These are phyloP conservation scores for Neobulgaria alba DNA, from an alignment of 2,329 filamentous ascomycete species.

Conservation along the genomic window DNA sequence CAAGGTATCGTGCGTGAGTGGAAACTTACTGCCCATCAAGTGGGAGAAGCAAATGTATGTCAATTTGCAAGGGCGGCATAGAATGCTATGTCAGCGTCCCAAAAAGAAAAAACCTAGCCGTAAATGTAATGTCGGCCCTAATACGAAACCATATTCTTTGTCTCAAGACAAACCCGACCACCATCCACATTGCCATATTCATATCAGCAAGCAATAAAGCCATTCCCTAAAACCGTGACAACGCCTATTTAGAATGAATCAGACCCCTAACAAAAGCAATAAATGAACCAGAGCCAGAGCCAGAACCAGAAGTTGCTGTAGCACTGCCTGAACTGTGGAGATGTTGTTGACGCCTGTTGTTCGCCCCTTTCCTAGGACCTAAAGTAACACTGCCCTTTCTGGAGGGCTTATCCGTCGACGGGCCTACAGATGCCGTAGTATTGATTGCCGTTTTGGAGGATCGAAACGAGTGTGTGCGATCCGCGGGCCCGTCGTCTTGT, in stretches of 20 bases:
- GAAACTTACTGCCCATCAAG: neutral
- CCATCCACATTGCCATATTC: neutral
- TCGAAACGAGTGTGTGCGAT: conserved; percentile 18
- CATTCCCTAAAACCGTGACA: neutral
- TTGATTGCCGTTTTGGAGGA: neutral
- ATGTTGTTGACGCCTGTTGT: neutral
- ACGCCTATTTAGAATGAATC: neutral
- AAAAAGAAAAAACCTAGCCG: no score
- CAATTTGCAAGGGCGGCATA: neutral
- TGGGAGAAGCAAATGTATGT: neutral
- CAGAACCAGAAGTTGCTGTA: neutral
- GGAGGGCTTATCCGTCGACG: neutral
- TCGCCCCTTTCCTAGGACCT: neutral
- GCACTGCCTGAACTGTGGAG: neutral
- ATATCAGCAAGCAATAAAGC: neutral
- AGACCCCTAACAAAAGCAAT: neutral
- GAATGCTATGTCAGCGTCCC: neutral
- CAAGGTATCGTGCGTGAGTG: no score
- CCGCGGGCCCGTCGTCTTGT: conserved; percentile 66
- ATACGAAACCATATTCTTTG: neutral
- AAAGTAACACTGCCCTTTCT: neutral
- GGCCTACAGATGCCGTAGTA: neutral
- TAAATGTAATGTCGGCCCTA: no score
- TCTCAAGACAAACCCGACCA: neutral
- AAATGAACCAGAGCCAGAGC: neutral